Percentiles rank a stretch among this genome's conserved stretches.
These are phyloP conservation scores for Pleurotus pulmonarius DNA, from an alignment of 768 basidiomycete species.

Conservation along the genomic window DNA sequence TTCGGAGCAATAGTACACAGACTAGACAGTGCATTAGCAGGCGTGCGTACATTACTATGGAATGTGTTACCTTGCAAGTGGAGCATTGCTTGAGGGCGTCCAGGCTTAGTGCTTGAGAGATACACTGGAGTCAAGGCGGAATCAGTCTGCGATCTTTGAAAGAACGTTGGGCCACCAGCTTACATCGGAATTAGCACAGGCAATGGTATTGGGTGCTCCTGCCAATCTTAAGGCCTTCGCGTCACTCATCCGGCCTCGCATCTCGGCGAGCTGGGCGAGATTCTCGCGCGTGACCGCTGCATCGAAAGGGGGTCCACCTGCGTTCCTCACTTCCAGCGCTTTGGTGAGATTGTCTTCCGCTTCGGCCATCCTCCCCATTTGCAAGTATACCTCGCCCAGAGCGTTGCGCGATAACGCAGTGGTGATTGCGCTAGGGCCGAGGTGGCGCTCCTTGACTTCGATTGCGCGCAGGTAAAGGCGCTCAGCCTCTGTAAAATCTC, in stretches of 20 bases:
- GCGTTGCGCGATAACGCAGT: slow-evolving; percentile 27
- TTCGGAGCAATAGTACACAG: background rate
- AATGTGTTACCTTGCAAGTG: background rate
- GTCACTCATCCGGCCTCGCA: background rate
- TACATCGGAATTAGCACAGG: background rate
- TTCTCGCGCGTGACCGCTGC: slow-evolving; percentile 1
- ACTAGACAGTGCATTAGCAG: background rate
- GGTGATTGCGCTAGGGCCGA: slow-evolving; percentile 17
- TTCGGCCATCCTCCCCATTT: slow-evolving; percentile 28
- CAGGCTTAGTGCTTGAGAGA: background rate
- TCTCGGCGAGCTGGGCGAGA: background rate
- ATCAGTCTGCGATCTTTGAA: background rate
- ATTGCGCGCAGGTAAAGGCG: slow-evolving; percentile 26
- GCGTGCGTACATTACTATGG: background rate
- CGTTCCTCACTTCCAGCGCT: slow-evolving; percentile 23
- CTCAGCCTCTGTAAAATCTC: slow-evolving; percentile 21
- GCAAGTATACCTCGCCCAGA: slow-evolving; percentile 30
- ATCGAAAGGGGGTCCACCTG: slow-evolving; percentile 15
- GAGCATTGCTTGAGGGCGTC: background rate
- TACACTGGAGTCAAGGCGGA: background rate
- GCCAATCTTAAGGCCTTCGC: background rate
- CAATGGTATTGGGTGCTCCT: background rate
- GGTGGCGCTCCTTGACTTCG: slow-evolving; percentile 18
- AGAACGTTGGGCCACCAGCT: background rate
- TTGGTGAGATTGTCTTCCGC: slow-evolving; percentile 31